phyloP scores from a whole-genome alignment of 352 stramenopile genomes.

The Globisporangium splendens region DNA sequence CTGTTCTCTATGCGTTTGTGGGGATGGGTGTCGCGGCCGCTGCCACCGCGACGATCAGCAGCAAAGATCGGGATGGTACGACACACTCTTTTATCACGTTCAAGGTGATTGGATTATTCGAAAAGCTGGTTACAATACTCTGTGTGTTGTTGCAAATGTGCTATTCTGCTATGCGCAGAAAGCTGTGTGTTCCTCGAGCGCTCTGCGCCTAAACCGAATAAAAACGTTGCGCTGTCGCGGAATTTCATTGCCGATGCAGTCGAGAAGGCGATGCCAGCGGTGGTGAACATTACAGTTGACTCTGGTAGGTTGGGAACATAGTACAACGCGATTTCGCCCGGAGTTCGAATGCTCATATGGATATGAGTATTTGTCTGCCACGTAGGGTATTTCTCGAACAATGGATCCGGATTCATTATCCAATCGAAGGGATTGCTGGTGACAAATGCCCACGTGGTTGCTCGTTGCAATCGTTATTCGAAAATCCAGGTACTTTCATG shows the following conservation, averaged over 20 bases:
- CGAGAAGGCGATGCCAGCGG: slow-evolving; percentile 82
- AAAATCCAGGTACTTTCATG: slow-evolving; percentile 58
- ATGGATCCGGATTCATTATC: slow-evolving; percentile 93
- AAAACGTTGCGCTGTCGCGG: slow-evolving; percentile 35
- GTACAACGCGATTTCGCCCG: not conserved
- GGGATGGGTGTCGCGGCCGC: slow-evolving; percentile 1
- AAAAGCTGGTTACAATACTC: not conserved
- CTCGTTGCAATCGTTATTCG: slow-evolving; percentile 73
- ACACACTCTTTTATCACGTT: not conserved
- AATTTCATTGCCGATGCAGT: slow-evolving; percentile 90
- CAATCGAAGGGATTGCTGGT: slow-evolving; percentile 82
- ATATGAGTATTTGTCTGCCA: not conserved
- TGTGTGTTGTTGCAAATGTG: not conserved
- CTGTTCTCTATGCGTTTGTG: slow-evolving; percentile 6
- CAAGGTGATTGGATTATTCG: too few species aligned
- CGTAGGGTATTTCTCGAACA: slow-evolving; percentile 63
- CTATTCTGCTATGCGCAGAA: slow-evolving; percentile 12
- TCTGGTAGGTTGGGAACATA: slow-evolving; percentile 24
- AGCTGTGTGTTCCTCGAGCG: slow-evolving; percentile 19
- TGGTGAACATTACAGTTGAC: slow-evolving; percentile 88
- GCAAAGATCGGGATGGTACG: slow-evolving; percentile 8
- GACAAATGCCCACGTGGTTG: slow-evolving; percentile 92
- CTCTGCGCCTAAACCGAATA: not conserved
- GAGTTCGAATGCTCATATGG: not conserved
- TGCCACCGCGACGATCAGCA: slow-evolving; percentile 5